Base-by-base conservation (phyloP, 176 grass and related monocot genomes). In the Hsuehochloa calcarea region DNA sequence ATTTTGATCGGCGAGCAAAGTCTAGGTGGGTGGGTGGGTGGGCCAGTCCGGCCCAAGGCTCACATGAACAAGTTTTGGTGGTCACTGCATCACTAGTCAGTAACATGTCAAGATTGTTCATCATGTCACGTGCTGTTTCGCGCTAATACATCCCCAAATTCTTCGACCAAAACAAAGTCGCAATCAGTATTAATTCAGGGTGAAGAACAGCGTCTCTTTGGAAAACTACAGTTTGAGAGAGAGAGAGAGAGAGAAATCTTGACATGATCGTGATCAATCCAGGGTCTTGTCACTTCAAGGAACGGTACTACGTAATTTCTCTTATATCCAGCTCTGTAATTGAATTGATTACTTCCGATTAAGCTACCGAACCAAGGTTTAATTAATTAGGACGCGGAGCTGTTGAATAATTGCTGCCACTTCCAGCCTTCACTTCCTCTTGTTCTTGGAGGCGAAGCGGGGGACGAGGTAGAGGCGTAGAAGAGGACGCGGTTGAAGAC, bases 391-490 rank as follows among this genome's bases (percentile, higher is more conserved):
- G 62, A 65, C 6, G 14, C 5, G 14, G 17, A 17, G 2, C 2
- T 65, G 2, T 31, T 65, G 58, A 26, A 26, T 26, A 23, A 61
- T 61, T 61, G 26, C 10, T 5, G 23, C 10, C 5, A 0, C 23
- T 61, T 61, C 0, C 46, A 15, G 15, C 13, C 12, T 0, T 65
- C 78, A 91, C 85, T 91, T 88, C 45, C 92, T 85, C 84, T 91
- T 86, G 82, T 94, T 94, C 87, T 90, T 90, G 67, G 89, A 94
- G 45, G 87, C 89, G 58, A 91, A 94, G 25, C 89, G 84, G 37
- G 91, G 89, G 27, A 94, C 67, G 65, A 94, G 78, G 67, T 94
- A 91, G 89, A 34, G 3, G 2, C 31, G 31, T 34, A 34, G 50
- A 94, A 91, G 78, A 94, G 81, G 17, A 91, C 10, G 77, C 87